These are phyloP conservation scores for California macrophylla DNA, from an alignment of 441 rosid genomes.

Conservation along the genomic window DNA sequence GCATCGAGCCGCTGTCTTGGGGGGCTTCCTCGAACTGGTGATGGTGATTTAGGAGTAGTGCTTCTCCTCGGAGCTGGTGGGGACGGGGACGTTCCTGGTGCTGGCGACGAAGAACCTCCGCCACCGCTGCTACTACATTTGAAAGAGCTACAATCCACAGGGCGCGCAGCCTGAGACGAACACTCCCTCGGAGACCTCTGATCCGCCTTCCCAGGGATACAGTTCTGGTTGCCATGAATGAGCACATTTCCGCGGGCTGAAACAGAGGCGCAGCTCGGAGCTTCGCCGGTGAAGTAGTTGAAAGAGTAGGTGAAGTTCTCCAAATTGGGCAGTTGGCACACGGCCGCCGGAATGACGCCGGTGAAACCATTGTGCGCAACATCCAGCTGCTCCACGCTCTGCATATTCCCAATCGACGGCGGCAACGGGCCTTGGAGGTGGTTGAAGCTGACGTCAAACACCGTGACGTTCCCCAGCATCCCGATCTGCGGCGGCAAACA, in stretches of 20 bases:
- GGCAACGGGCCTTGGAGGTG: constrained; percentile 63
- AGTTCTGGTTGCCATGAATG: constrained; percentile 45
- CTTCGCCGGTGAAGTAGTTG: constrained; percentile 57
- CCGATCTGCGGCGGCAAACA: constrained; percentile 67
- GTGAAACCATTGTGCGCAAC: constrained; percentile 59
- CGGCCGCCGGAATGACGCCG: constrained; percentile 40
- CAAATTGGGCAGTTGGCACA: constrained; percentile 55
- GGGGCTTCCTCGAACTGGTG: constrained; percentile 21
- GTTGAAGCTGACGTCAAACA: constrained; percentile 74
- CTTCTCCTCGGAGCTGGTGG: constrained; percentile 14
- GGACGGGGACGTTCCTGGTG: not conserved
- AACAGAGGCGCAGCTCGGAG: constrained; percentile 39
- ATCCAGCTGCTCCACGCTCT: constrained; percentile 53
- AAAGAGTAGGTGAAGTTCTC: constrained; percentile 52
- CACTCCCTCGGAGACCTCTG: constrained; percentile 56
- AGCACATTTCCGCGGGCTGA: constrained; percentile 47
- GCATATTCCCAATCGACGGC: constrained; percentile 49
- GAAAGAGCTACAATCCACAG: constrained; percentile 53
- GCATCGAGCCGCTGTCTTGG: constrained; percentile 4
- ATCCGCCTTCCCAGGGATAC: constrained; percentile 48
- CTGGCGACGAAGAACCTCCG: constrained; percentile 16
- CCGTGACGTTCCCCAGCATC: constrained; percentile 41
- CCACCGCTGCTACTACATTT: constrained; percentile 27
- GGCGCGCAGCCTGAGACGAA: constrained; percentile 42
- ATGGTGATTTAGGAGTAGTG: constrained; percentile 25